Evolutionary conservation across 2,329 filamentous ascomycete genomes (phyloP).

Genomic region (Dothiorella sarmentorum): DNA sequence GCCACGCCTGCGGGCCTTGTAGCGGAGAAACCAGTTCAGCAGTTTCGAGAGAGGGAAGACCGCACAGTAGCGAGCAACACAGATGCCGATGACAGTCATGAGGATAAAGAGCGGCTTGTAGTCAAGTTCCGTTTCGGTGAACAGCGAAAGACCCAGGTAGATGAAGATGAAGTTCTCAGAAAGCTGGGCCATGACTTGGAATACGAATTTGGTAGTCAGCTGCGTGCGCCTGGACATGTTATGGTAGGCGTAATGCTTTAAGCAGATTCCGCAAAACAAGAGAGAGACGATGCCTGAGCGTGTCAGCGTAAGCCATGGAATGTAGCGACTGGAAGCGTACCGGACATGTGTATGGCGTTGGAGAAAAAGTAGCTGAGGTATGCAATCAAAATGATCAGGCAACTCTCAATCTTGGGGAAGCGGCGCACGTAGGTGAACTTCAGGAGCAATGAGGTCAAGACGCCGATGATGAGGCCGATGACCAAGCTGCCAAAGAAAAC

Average conservation of each 20-base stretch:
- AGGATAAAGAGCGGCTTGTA: slow-evolving; percentile 97
- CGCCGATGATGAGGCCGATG: slow-evolving; percentile 83
- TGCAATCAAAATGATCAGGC: slow-evolving; percentile 85
- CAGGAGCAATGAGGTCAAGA: slow-evolving; percentile 79
- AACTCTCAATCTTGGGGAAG: slow-evolving; percentile 95
- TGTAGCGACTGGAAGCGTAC: slow-evolving; percentile 50
- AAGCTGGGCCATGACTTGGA: slow-evolving; percentile 88
- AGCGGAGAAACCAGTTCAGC: slow-evolving; percentile 91
- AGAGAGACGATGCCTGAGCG: slow-evolving; percentile 83
- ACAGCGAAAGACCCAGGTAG: slow-evolving; percentile 90
- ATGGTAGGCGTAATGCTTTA: slow-evolving; percentile 99
- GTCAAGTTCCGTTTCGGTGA: slow-evolving; percentile 81
- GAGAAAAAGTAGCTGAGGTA: slow-evolving; percentile 98
- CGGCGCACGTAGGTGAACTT: slow-evolving; percentile 93
- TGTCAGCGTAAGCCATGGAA: slow-evolving; percentile 18
- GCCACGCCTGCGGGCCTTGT: slow-evolving; percentile 73
- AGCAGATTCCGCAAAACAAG: slow-evolving; percentile 94
- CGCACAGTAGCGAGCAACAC: slow-evolving; percentile 84
- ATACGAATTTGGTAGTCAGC: slow-evolving; percentile 95
- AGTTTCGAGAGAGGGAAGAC: slow-evolving; percentile 87
- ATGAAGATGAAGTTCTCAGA: slow-evolving; percentile 99
- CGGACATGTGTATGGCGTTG: slow-evolving; percentile 92
- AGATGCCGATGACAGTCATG: slow-evolving; percentile 86
- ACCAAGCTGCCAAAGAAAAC: slow-evolving; percentile 93
- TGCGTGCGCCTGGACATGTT: slow-evolving; percentile 99